Evolutionary conservation across 2,329 filamentous ascomycete genomes (phyloP).

Genomic region (Sclerotinia sclerotiorum): DNA sequence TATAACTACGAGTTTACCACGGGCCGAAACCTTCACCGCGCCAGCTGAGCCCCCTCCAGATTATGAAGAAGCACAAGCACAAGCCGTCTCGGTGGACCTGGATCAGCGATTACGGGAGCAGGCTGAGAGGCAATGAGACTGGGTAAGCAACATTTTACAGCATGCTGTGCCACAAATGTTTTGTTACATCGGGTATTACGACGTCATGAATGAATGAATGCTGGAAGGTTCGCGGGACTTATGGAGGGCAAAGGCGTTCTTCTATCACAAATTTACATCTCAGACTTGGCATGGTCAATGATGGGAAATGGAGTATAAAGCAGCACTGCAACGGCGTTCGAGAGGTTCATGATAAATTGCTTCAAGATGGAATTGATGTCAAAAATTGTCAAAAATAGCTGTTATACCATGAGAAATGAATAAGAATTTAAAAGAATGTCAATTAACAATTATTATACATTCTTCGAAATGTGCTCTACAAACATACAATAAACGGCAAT

Average conservation of each 20-base stretch:
- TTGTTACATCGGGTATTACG: conserved; percentile 23
- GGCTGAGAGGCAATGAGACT: conserved; percentile 52
- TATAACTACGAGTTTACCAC: conserved; percentile 22
- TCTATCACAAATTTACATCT: conserved; percentile 20
- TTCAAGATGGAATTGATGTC: conserved; percentile 14
- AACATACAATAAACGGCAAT: not conserved
- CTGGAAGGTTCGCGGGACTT: conserved; percentile 6
- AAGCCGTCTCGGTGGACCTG: conserved; percentile 55
- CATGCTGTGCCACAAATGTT: conserved; percentile 16
- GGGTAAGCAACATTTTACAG: conserved; percentile 15
- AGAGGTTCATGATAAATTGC: conserved; percentile 16
- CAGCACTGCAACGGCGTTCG: conserved; percentile 23
- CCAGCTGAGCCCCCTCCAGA: conserved; percentile 80
- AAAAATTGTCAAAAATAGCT: conserved; percentile 1
- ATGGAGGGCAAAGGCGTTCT: conserved; percentile 22
- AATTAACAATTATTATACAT: not conserved
- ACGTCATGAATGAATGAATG: conserved; percentile 24
- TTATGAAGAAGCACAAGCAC: conserved; percentile 88
- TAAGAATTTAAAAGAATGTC: too few relatives aligned
- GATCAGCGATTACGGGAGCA: conserved; percentile 74
- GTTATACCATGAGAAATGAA: not conserved
- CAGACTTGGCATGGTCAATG: conserved; percentile 17
- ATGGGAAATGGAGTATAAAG: conserved; percentile 16
- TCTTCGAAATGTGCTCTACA: not conserved
- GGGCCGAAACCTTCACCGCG: conserved; percentile 37